Evolutionary conservation across 139 green algal genomes (phyloP), one percentile per base, ranked within the genome.

Genomic region (Chlamydomonas incerta): DNA sequence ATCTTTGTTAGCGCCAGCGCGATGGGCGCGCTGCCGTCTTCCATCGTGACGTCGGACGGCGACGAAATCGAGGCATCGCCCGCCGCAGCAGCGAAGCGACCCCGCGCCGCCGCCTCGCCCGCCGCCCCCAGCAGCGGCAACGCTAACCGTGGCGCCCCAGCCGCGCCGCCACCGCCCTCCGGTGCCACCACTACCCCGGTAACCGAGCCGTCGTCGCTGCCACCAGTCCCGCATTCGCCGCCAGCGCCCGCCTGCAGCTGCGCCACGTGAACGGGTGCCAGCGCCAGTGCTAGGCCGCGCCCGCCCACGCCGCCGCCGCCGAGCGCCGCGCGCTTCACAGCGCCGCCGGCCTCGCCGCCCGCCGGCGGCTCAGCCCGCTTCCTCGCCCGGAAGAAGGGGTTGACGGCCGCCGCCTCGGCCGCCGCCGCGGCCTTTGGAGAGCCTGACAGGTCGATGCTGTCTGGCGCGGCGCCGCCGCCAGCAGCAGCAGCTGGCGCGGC

Each of bases 221-320:
- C n/a, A n/a, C n/a, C n/a, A 63, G 50, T 57, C 10, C 50, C 11
- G 50, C 50, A 10, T 10, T 14, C 50, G 50, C 50, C 50, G 55
- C 55, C 55, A 24, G 20, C 55, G 11, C 52, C 37, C 41, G 31
- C 14, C 15, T 31, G 26, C 35, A 82, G 72, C 47, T 83, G 83
- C 5, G 23, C 17, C 2, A 83, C 65, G 37, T 88, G 83, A 1
- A 88, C 13, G 34, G 83, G 83, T 6, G 83, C 83, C 24, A 88
- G 66, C 26, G 83, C 74, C 17, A 33, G 46, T 6, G 46, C 15
- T 47, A 88, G 35, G 26, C 28, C 18, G 24, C 33, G 17, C 35
- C 35, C n/a, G 26, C 9, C 34, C 5, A 4, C 34, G 33, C 18
- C 62, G 62, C 63, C 29, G 35, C 63, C 77, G 1, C 15, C 47